Conservation (phyloP, 2,329 filamentous ascomycete species). For the Hansfordia pulvinata region DNA sequence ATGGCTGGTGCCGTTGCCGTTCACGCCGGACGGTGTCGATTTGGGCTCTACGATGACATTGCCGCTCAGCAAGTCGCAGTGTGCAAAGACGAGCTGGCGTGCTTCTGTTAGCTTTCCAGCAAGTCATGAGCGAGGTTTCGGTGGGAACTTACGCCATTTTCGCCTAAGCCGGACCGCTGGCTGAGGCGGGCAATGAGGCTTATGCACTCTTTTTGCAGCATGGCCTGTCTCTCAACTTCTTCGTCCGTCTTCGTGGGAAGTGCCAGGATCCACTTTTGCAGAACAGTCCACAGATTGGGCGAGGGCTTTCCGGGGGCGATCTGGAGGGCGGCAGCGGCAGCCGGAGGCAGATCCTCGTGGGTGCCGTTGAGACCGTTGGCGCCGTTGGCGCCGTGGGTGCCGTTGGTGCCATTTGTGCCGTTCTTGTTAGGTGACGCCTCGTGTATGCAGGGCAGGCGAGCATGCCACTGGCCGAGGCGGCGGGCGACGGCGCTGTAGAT, state of each 20-base stretch:
- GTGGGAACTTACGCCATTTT: conserved; percentile 52
- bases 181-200: conserved; percentile 59
- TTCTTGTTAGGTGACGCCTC: conserved; percentile 19
- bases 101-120: background rate
- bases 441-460: conserved; percentile 46
- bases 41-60: conserved; percentile 78
- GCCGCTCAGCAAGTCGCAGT: conserved; percentile 90
- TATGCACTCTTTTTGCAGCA: conserved; percentile 62
- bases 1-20: conserved; percentile 15
- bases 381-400: conserved; percentile 21
- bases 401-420: conserved; percentile 18
- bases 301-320: conserved; percentile 53
- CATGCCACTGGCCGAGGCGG: conserved; percentile 88
- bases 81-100: conserved; percentile 70
- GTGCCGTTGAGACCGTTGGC: conserved; percentile 16
- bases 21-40: conserved; percentile 14
- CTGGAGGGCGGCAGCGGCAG: conserved; percentile 18
- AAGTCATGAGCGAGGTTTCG: background rate
- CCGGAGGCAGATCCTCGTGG: conserved; percentile 6
- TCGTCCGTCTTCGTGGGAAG: conserved; percentile 60
- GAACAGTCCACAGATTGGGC: conserved; percentile 89
- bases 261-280: conserved; percentile 90
- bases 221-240: conserved; percentile 52
- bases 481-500: conserved; percentile 76
- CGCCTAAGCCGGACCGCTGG: conserved; percentile 62